Base-by-base conservation (phyloP, 192 early-diverging fungal genomes). In the Coemansia brasiliensis region DNA sequence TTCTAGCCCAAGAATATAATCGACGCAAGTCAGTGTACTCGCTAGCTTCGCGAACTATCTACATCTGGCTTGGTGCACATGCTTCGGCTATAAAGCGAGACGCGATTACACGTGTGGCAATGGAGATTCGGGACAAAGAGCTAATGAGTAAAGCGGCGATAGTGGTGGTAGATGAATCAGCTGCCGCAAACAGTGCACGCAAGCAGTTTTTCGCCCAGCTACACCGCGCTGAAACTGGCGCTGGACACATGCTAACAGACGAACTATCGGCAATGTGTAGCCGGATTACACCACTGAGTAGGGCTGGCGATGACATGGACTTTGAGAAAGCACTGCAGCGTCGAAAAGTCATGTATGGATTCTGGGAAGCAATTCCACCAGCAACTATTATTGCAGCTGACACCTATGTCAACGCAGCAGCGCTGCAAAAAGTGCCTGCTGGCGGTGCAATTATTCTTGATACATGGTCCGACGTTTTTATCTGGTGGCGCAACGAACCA, bases 401-500 rank as follows among this genome's bases (percentile, higher is more conserved):
- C 18, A 25, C 57, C 6, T 71, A 79, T 12, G 59, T 79, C 35
- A 63, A 73, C n/a, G 75, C 75, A 18, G 48, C 69, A 16, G 59
- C 63, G 54, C 70, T 79, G 12, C 56, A 61, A 25, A 72, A 69
- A 46, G 66, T 79, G 7, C 69, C 69, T 35, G 38, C 44, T 16
- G 70, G 75, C 16, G 75, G 70, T n/a, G 75, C 65, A 11, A 65
- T 79, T 16, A 70, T 79, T 2, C 27, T 79, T 13, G 75, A 79
- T 32, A 69, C 75, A 18, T 79, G 69, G 69, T 57, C 75, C 17
- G 75, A 79, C 24, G 70, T 79, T 13, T 79, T 79, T 51, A 55
- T 79, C 21, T 79, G 75, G 75, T 79, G 70, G 75, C 57, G 70
- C n/a, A 55, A 73, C 61, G 69, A 72, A 50, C 70, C 75, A 1